Evolutionary conservation across 1,284 basidiomycete species (phyloP).

Genomic region (Cryptococcus sp.): DNA sequence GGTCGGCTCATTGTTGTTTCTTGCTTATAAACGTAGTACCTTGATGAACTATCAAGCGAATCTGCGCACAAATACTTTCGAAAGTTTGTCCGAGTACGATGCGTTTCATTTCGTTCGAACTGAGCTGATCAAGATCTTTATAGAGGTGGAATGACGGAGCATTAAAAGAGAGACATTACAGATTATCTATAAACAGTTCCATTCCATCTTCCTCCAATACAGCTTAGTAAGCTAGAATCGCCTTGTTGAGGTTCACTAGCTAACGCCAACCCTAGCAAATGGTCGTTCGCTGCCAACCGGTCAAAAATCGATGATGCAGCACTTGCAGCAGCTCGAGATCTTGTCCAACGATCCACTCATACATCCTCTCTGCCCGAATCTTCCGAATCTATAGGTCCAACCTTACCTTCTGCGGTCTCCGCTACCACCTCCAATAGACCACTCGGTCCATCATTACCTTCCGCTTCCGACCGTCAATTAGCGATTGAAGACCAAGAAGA

Average conservation of each 20-base stretch:
- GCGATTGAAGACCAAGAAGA: conserved; percentile 31
- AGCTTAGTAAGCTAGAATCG: conserved; percentile 20
- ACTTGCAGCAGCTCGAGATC: conserved; percentile 1
- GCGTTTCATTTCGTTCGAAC: not conserved
- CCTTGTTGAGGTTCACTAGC: not conserved
- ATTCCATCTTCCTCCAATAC: conserved; percentile 29
- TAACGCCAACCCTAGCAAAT: conserved; percentile 23
- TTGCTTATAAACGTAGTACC: conserved; percentile 21
- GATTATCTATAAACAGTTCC: conserved; percentile 3
- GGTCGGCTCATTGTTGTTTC: not conserved
- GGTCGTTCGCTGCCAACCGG: conserved; percentile 28
- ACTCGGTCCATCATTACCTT: conserved; percentile 24
- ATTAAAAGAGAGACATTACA: conserved; percentile 32
- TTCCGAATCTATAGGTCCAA: not conserved
- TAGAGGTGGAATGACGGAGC: conserved; percentile 46
- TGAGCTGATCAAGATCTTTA: too few relatives aligned
- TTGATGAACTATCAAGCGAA: conserved; percentile 41
- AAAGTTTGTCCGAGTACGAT: conserved; percentile 40
- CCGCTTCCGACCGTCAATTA: conserved; percentile 38
- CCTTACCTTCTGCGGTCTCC: conserved; percentile 7
- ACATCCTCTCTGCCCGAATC: not conserved
- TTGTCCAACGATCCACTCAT: conserved; percentile 12
- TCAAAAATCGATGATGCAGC: not conserved
- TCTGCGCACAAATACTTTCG: conserved; percentile 44
- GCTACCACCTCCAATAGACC: not conserved